Conservation (phyloP, 805 yeast species). For the Dipodascus albidus region DNA sequence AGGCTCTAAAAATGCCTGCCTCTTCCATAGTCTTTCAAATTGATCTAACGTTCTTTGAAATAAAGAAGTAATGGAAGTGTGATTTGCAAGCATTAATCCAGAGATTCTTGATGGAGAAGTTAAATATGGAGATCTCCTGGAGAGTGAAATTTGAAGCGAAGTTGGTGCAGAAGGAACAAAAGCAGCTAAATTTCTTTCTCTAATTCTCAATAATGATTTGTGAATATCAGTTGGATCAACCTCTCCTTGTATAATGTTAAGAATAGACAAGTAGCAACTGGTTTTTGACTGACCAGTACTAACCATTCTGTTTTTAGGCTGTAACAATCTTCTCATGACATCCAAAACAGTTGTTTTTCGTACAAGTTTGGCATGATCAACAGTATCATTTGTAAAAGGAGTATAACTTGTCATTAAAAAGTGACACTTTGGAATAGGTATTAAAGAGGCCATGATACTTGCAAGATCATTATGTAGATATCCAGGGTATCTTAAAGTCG, state of each 20-base stretch:
- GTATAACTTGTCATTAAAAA: constrained; percentile 63
- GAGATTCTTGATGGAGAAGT: constrained; percentile 41
- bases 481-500: constrained; percentile 83
- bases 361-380: constrained; percentile 45
- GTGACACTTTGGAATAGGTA: constrained; percentile 80
- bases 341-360: constrained; percentile 74
- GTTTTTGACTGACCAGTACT: constrained; percentile 31
- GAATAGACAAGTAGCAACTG: constrained; percentile 51
- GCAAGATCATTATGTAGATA: constrained; percentile 81
- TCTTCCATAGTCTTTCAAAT: constrained; percentile 66
- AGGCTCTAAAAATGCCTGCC: constrained; percentile 76
- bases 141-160: constrained; percentile 65
- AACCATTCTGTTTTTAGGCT: constrained; percentile 69
- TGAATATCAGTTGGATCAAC: constrained; percentile 59
- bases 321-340: constrained; percentile 68
- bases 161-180: constrained; percentile 85
- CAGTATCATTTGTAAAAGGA: constrained; percentile 57
- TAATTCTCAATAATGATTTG: constrained; percentile 29
- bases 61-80: constrained; percentile 60
- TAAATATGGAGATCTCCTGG: constrained; percentile 56
- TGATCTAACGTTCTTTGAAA: constrained; percentile 59
- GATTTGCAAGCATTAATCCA: constrained; percentile 78
- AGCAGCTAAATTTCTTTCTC: constrained; percentile 35
- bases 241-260: constrained; percentile 59
- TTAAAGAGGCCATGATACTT: constrained; percentile 65